Evolutionary conservation across 139 green algal species (phyloP).

Genomic region (Haematococcus sp.): DNA sequence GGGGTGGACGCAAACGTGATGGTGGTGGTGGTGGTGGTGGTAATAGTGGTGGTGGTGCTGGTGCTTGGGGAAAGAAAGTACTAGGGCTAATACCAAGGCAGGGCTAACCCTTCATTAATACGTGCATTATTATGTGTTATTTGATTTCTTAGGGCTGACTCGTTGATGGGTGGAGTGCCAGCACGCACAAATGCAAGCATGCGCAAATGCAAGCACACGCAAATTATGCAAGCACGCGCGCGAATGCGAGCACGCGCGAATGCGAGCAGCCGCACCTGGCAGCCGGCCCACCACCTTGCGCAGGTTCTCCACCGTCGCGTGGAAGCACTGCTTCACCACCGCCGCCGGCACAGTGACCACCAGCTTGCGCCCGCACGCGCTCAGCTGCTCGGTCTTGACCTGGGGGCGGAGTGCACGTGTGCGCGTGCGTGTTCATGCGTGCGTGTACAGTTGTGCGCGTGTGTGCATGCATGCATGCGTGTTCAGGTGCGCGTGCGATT

Average conservation of each 20-base stretch:
- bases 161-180: too few species aligned
- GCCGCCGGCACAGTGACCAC: slow-evolving; percentile 11
- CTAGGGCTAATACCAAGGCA: too few species aligned
- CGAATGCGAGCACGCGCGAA: background rate
- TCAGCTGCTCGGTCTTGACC: slow-evolving; percentile 20
- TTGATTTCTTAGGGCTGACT: too few species aligned
- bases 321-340: slow-evolving; percentile 24
- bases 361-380: background rate
- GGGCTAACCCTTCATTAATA: too few species aligned
- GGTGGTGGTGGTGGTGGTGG: too few species aligned
- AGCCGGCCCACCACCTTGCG: background rate
- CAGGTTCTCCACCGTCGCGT: slow-evolving; percentile 3
- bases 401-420: background rate
- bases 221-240: background rate
- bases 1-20: too few species aligned
- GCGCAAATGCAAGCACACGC: background rate
- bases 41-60: too few species aligned
- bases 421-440: background rate
- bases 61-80: too few species aligned
- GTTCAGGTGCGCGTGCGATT: slow-evolving; percentile 10
- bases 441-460: background rate
- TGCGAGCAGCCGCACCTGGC: background rate
- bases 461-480: slow-evolving; percentile 6
- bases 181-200: too few species aligned
- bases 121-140: too few species aligned